phyloP scores from a whole-genome alignment of 306 rosid genomes.

The Cucurbita moschata region DNA sequence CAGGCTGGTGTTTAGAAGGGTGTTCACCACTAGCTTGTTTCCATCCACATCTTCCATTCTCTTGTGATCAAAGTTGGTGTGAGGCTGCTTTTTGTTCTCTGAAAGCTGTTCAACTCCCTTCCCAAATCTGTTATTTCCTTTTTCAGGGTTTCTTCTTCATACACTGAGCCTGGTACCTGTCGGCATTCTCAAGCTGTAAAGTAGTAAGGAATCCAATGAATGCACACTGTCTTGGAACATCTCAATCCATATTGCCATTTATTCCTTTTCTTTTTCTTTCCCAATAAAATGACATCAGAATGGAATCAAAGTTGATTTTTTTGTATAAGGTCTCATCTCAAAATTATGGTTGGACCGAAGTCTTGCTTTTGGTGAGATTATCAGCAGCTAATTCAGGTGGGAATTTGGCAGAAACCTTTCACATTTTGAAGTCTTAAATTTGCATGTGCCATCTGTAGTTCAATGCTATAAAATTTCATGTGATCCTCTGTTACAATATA shows the following conservation, averaged over 20 bases:
- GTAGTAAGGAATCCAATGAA: not conserved
- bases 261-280: not conserved
- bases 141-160: not conserved
- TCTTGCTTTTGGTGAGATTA: not conserved
- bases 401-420: not conserved
- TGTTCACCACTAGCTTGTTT: not conserved
- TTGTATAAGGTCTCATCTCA: not conserved
- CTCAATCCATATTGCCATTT: not conserved
- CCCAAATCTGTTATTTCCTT: not conserved
- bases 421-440: not conserved
- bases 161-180: not conserved
- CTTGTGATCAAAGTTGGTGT: not conserved
- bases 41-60: not conserved
- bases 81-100: not conserved
- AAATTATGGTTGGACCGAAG: not conserved
- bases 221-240: not conserved
- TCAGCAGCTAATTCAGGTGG: not conserved
- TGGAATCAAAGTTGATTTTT: not conserved
- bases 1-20: not conserved
- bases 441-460: slow-evolving; percentile 2
- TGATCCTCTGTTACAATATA: slow-evolving; percentile 3
- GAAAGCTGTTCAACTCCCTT: slow-evolving; percentile 3
- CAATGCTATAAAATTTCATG: slow-evolving; percentile 2
- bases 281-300: slow-evolving; percentile 2
- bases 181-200: not conserved